A percentile compares a stretch with the other conserved stretches of the same genome.
Conservation (phyloP, 139 green algal genomes). For the Nannochloris sp. region DNA sequence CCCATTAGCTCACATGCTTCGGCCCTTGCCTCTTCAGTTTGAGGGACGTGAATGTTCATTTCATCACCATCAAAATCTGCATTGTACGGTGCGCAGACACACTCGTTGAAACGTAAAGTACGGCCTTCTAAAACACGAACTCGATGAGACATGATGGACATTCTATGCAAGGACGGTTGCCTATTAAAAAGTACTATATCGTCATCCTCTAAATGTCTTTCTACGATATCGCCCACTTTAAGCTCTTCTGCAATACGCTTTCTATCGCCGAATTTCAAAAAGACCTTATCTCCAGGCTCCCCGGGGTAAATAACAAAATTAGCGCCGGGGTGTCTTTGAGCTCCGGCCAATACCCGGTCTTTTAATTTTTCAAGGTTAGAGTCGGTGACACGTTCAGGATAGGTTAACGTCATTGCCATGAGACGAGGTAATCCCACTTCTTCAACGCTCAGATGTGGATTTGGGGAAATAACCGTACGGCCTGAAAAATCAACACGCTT, state of each 20-base stretch:
- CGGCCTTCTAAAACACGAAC: slow-evolving; percentile 79
- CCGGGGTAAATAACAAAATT: slow-evolving; percentile 80
- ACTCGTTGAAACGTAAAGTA: slow-evolving; percentile 99
- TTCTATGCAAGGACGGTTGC: slow-evolving; percentile 90
- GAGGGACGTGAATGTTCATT: slow-evolving; percentile 98
- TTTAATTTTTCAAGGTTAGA: slow-evolving; percentile 90
- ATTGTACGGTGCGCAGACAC: slow-evolving; percentile 95
- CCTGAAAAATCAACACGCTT: slow-evolving; percentile 97
- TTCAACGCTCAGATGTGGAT: slow-evolving; percentile 92
- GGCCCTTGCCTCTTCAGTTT: slow-evolving; percentile 92
- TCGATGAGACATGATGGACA: slow-evolving; percentile 97
- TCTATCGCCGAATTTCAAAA: slow-evolving; percentile 84
- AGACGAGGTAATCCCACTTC: slow-evolving; percentile 85
- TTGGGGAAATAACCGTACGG: slow-evolving; percentile 94
- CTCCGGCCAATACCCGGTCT: slow-evolving; percentile 60
- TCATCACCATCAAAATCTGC: slow-evolving; percentile 99
- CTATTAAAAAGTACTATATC: slow-evolving; percentile 99
- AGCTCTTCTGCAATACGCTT: slow-evolving; percentile 78
- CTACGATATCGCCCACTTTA: slow-evolving; percentile 82
- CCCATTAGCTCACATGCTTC: slow-evolving; percentile 92
- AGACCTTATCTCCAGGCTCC: slow-evolving; percentile 47
- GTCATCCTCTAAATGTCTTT: slow-evolving; percentile 86
- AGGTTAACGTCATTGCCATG: slow-evolving; percentile 90
- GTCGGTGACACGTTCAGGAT: slow-evolving; percentile 81
- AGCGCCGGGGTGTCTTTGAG: slow-evolving; percentile 63